Evolutionary conservation across 176 grass and related monocot species (phyloP).

Genomic region (Rhynchospora breviuscula): DNA sequence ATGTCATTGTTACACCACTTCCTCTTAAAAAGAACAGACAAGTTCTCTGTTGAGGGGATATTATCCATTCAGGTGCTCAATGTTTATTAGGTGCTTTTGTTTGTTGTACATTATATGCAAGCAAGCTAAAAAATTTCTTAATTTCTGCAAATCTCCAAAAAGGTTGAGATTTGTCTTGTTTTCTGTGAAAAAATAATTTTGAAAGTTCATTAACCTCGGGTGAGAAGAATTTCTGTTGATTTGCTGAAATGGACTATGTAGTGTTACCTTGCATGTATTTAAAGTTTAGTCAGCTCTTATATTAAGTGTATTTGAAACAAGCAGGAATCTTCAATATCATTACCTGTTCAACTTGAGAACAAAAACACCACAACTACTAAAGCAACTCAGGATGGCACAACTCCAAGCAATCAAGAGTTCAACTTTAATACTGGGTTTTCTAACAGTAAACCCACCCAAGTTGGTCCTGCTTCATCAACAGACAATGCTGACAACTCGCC

Average conservation of each 20-base stretch:
- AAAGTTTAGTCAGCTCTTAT: background rate
- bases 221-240: background rate
- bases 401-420: constrained; percentile 20
- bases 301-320: constrained; percentile 1
- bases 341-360: constrained; percentile 5
- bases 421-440: constrained; percentile 57
- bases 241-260: background rate
- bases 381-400: background rate
- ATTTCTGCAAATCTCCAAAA: background rate
- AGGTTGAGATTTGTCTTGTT: constrained; percentile 1
- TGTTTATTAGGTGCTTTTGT: background rate
- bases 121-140: background rate
- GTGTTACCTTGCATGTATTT: background rate
- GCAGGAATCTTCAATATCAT: constrained; percentile 14
- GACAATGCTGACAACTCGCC: constrained; percentile 37
- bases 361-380: background rate
- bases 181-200: background rate
- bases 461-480: constrained; percentile 10
- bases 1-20: background rate
- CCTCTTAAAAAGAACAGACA: background rate
- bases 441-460: background rate
- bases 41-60: background rate
- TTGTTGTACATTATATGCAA: background rate
- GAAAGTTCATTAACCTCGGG: background rate
- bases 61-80: background rate